Evolutionary conservation across 2,329 filamentous ascomycete genomes (phyloP).

Genomic region (Zasmidium citrigriseum): DNA sequence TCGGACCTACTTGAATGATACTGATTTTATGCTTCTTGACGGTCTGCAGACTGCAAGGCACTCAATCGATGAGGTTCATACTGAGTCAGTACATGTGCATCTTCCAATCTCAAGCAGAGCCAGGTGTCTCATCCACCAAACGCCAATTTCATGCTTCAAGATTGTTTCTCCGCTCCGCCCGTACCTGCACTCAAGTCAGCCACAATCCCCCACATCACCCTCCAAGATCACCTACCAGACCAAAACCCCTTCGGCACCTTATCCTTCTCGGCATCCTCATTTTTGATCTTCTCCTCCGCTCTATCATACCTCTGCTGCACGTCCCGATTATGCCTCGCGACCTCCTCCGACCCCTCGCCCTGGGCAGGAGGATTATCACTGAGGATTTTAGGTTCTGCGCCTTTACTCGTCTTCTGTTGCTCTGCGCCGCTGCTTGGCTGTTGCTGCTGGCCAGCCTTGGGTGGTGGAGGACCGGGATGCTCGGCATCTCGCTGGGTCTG

Average conservation of each 20-base stretch:
- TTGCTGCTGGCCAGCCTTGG: background rate
- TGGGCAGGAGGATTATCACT: slow-evolving; percentile 10
- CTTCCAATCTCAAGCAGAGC: background rate
- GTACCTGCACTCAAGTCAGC: background rate
- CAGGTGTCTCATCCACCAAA: background rate
- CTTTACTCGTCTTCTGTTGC: slow-evolving; percentile 2
- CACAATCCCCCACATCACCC: background rate
- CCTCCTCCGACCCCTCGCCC: slow-evolving; percentile 10
- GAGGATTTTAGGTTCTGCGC: slow-evolving; percentile 14
- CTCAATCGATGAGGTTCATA: no score
- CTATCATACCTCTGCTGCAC: slow-evolving; percentile 46
- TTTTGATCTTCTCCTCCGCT: slow-evolving; percentile 26
- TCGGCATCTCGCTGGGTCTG: slow-evolving; percentile 6
- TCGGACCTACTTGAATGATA: no score
- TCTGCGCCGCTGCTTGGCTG: background rate
- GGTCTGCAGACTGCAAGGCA: no score
- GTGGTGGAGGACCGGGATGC: slow-evolving; percentile 9
- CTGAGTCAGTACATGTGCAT: background rate
- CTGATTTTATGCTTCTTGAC: no score
- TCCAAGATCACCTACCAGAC: slow-evolving; percentile 5
- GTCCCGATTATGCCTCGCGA: slow-evolving; percentile 36
- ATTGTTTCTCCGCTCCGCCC: slow-evolving; percentile 1
- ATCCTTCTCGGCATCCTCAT: slow-evolving; percentile 12
- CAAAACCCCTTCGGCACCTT: slow-evolving; percentile 13
- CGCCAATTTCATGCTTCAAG: background rate